phyloP scores from a whole-genome alignment of 148 eudicot genomes.

The Mesembryanthemum crystallinum region DNA sequence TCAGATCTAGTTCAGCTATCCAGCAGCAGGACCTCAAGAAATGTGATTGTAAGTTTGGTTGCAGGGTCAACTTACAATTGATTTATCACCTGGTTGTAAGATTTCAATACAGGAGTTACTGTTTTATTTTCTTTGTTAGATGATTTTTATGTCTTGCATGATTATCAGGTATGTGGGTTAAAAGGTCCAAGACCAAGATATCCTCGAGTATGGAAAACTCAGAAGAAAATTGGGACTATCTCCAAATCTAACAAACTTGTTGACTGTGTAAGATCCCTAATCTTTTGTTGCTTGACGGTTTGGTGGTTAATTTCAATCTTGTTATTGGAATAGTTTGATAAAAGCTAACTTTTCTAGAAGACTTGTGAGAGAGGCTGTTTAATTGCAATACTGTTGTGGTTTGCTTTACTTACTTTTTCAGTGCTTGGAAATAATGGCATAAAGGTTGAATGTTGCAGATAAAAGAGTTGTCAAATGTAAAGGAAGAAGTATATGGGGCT shows the following conservation, averaged over 20 bases:
- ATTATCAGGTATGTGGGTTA: slow-evolving; percentile 69
- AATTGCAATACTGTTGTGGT: background rate
- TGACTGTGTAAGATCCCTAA: slow-evolving; percentile 59
- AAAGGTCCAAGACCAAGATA: slow-evolving; percentile 95
- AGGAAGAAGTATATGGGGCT: slow-evolving; percentile 97
- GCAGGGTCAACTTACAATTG: background rate
- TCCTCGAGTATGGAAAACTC: slow-evolving; percentile 90
- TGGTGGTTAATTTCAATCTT: background rate
- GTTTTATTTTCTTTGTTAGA: background rate
- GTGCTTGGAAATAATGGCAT: background rate
- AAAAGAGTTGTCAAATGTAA: slow-evolving; percentile 86
- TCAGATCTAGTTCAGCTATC: slow-evolving; percentile 30
- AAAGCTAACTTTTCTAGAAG: background rate
- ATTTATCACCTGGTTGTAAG: background rate
- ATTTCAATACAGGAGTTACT: background rate
- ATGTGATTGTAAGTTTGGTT: slow-evolving; percentile 50
- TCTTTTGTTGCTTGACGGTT: background rate
- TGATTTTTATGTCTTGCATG: background rate
- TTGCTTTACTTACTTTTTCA: background rate
- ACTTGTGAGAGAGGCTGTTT: background rate
- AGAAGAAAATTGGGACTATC: slow-evolving; percentile 68
- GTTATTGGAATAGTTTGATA: background rate
- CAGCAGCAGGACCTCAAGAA: slow-evolving; percentile 22
- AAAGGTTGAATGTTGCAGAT: slow-evolving; percentile 38
- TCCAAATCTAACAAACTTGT: slow-evolving; percentile 81